Conservation (phyloP, 1,284 basidiomycete genomes). For the Leccinum pallidistipes region DNA sequence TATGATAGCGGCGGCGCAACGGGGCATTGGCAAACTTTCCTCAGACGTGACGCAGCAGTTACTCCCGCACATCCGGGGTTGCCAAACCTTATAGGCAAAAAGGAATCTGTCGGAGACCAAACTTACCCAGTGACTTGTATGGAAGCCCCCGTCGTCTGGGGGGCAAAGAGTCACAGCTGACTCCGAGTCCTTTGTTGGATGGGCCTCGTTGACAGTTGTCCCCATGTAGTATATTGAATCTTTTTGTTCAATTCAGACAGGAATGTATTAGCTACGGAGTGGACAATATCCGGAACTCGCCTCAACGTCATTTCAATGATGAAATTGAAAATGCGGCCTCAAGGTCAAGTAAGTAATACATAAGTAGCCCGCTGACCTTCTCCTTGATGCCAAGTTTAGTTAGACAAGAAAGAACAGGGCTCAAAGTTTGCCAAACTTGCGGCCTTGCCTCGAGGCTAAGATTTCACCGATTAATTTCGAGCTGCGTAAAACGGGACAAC, state of each 20-base stretch:
- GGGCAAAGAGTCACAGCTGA: slow-evolving; percentile 8
- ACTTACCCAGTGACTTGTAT: not conserved
- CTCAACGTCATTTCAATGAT: not conserved
- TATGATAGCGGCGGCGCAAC: slow-evolving; percentile 4
- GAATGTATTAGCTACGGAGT: not conserved
- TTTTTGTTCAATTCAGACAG: slow-evolving; percentile 5
- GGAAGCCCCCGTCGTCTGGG: slow-evolving; percentile 1
- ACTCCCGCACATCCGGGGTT: slow-evolving; percentile 3
- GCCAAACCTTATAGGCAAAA: slow-evolving; percentile 14
- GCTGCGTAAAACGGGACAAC: not conserved
- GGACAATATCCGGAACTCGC: not conserved
- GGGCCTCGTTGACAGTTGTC: slow-evolving; percentile 8
- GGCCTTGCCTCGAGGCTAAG: slow-evolving; percentile 1
- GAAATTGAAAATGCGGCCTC: not conserved
- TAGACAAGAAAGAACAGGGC: not conserved
- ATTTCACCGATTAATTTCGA: not conserved
- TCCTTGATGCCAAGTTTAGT: not conserved
- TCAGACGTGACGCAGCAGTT: not conserved
- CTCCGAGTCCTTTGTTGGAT: slow-evolving; percentile 4
- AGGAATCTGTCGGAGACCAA: slow-evolving; percentile 3
- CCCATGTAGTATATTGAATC: slow-evolving; percentile 9
- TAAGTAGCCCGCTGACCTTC: not conserved
- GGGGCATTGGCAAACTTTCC: not conserved
- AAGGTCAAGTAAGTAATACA: not conserved
- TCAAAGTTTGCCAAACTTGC: not conserved